A percentile compares a stretch with the other conserved stretches of the same genome.
These are phyloP conservation scores for Ceratocystis alfenasii DNA, from an alignment of 2,329 filamentous ascomycete species.

Conservation along the genomic window DNA sequence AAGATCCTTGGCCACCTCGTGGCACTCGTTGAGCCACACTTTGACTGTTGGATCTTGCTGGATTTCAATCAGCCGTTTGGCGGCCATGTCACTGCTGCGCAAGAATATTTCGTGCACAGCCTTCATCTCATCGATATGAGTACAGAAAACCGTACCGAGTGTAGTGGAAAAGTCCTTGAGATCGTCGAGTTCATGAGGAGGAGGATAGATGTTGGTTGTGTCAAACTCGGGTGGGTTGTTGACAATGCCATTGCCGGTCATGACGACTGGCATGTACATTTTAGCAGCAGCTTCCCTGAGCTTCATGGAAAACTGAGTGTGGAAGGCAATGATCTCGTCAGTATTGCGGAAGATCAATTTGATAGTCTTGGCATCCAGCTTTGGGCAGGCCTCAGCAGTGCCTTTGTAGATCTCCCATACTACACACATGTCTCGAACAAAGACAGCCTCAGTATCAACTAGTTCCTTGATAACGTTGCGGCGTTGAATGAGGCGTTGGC, in stretches of 20 bases:
- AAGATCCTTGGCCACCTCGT: slow-evolving; percentile 80
- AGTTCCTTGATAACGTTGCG: slow-evolving; percentile 82
- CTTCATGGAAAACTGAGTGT: slow-evolving; percentile 63
- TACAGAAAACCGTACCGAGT: slow-evolving; percentile 43
- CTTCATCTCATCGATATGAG: slow-evolving; percentile 50
- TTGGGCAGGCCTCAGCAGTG: slow-evolving; percentile 69
- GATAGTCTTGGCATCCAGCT: slow-evolving; percentile 70
- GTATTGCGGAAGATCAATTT: slow-evolving; percentile 88
- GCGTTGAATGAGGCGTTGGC: slow-evolving; percentile 65
- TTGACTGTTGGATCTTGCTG: slow-evolving; percentile 51
- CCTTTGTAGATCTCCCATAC: slow-evolving; percentile 96
- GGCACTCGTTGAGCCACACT: slow-evolving; percentile 90
- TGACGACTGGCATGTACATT: slow-evolving; percentile 53
- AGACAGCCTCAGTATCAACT: slow-evolving; percentile 76
- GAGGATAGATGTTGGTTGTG: slow-evolving; percentile 33
- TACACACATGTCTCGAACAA: slow-evolving; percentile 91
- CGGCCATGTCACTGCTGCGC: slow-evolving; percentile 50
- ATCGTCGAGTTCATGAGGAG: slow-evolving; percentile 36
- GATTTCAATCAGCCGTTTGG: slow-evolving; percentile 49
- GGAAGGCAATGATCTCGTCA: slow-evolving; percentile 79
- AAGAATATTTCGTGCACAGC: slow-evolving; percentile 49
- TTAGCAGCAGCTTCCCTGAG: slow-evolving; percentile 69
- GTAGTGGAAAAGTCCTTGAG: slow-evolving; percentile 41
- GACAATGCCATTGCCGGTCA: slow-evolving; percentile 31
- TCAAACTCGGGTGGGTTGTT: slow-evolving; percentile 31